phyloP scores from a whole-genome alignment of 257 asterid genomes.

The Linderniella brevidens region DNA sequence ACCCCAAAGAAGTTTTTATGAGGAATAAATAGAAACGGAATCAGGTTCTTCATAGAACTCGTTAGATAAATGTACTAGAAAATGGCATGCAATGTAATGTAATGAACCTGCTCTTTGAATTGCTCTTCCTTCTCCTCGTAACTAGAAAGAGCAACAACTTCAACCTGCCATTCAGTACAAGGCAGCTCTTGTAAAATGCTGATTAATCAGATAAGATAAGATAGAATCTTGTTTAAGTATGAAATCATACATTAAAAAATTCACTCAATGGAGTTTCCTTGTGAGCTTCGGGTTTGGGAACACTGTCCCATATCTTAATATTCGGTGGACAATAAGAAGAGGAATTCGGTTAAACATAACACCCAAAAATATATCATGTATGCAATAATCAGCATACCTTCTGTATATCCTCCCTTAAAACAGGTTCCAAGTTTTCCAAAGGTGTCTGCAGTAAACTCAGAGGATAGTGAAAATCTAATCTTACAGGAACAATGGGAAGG shows the following conservation, averaged over 20 bases:
- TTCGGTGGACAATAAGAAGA: not conserved
- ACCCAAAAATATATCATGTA: conserved; percentile 7
- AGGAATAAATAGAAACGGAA: too few species aligned
- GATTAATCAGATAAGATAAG: not conserved
- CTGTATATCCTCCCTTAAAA: conserved; percentile 85
- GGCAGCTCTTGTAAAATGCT: conserved; percentile 8
- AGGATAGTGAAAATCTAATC: conserved; percentile 13
- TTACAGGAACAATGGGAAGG: not conserved
- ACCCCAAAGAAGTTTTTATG: not conserved
- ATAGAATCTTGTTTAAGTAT: not conserved
- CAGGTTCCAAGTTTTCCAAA: conserved; percentile 85
- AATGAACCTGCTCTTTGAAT: conserved; percentile 72
- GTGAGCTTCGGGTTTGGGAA: conserved; percentile 91
- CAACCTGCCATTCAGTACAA: conserved; percentile 34
- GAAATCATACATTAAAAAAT: conserved; percentile 74
- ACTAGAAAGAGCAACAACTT: conserved; percentile 89
- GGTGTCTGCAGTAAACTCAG: conserved; percentile 48
- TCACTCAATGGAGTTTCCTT: conserved; percentile 84
- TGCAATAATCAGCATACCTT: conserved; percentile 32
- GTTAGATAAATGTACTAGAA: too few species aligned
- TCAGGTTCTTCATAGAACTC: too few species aligned
- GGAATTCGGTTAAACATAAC: conserved; percentile 5
- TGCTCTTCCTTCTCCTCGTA: conserved; percentile 97
- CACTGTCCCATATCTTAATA: conserved; percentile 89
- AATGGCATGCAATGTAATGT: too few species aligned